phyloP scores from a whole-genome alignment of 495 filamentous ascomycete genomes.

The Daldinia bambusicola region DNA sequence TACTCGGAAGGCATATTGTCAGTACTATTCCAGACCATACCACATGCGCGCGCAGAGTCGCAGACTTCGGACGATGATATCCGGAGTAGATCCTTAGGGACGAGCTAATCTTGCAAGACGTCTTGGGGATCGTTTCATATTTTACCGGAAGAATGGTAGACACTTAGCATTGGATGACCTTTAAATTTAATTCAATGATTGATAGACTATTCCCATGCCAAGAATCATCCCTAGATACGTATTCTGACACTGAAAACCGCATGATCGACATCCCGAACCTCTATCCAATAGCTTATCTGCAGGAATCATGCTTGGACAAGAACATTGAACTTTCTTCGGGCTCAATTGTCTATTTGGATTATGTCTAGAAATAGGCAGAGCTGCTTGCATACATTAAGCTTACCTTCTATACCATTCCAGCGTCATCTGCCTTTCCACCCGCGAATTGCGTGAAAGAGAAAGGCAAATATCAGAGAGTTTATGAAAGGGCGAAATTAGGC shows the following conservation, averaged over 20 bases:
- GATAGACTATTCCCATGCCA: slow-evolving; percentile 21
- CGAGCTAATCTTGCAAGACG: slow-evolving; percentile 30
- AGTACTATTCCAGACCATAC: slow-evolving; percentile 7
- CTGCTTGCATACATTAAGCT: too few species aligned
- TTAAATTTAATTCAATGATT: slow-evolving; percentile 4
- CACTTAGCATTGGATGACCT: background rate
- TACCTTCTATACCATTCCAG: too few species aligned
- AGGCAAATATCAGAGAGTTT: too few species aligned
- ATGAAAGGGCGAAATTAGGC: too few species aligned
- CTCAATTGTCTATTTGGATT: too few species aligned
- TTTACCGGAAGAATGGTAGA: background rate
- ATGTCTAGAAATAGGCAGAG: too few species aligned
- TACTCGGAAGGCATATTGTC: slow-evolving; percentile 38
- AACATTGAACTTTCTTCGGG: background rate
- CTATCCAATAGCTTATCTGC: slow-evolving; percentile 14
- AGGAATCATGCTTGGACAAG: background rate
- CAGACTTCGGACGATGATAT: slow-evolving; percentile 31
- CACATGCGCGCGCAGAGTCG: slow-evolving; percentile 5
- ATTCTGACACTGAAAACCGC: slow-evolving; percentile 41
- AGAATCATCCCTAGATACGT: slow-evolving; percentile 18
- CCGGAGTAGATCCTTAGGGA: slow-evolving; percentile 15
- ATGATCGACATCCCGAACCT: slow-evolving; percentile 42
- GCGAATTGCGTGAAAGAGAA: too few species aligned
- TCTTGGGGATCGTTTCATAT: slow-evolving; percentile 29
- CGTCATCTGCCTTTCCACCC: too few species aligned